A percentile compares a stretch with the other conserved stretches of the same genome.
These are phyloP conservation scores for Cladosporium phlei DNA, from an alignment of 2,329 filamentous ascomycete species.

Conservation along the genomic window DNA sequence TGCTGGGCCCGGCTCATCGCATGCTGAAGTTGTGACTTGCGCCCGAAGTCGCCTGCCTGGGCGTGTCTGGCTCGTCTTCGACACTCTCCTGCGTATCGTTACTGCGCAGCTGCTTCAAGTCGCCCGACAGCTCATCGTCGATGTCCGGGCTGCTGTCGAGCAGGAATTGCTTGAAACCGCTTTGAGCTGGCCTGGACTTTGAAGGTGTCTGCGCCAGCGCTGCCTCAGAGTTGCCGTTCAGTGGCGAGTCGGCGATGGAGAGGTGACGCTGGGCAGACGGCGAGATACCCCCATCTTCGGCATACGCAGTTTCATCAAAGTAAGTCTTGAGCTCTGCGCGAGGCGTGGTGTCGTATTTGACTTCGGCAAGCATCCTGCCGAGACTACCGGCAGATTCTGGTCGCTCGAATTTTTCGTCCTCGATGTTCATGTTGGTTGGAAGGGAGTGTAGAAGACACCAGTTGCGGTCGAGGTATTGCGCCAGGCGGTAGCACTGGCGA, in stretches of 20 bases:
- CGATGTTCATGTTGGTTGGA: constrained; percentile 40
- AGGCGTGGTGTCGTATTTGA: constrained; percentile 43
- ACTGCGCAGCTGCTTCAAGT: not conserved
- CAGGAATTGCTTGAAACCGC: constrained; percentile 7
- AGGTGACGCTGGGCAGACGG: not conserved
- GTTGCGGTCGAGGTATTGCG: constrained; percentile 46
- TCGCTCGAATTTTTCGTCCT: constrained; percentile 44
- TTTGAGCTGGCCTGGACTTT: not conserved
- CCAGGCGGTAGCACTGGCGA: constrained; percentile 43
- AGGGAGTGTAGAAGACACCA: constrained; percentile 42
- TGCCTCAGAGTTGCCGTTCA: not conserved
- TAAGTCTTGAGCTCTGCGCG: constrained; percentile 37
- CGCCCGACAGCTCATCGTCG: constrained; percentile 1
- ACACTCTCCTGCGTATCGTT: not conserved
- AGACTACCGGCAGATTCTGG: constrained; percentile 38
- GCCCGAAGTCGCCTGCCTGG: constrained; percentile 3
- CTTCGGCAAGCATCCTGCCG: constrained; percentile 39
- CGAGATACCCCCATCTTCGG: too few species aligned
- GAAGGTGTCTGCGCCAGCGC: not conserved
- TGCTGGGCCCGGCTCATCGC: too few species aligned
- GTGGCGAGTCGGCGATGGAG: not conserved
- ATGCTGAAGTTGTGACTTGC: too few species aligned
- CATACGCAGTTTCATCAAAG: constrained; percentile 23
- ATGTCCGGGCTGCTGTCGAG: constrained; percentile 7
- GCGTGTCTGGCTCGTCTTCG: constrained; percentile 6